These are phyloP conservation scores for Thecaphora thlaspeos DNA, from an alignment of 1,284 basidiomycete species.

Conservation along the genomic window DNA sequence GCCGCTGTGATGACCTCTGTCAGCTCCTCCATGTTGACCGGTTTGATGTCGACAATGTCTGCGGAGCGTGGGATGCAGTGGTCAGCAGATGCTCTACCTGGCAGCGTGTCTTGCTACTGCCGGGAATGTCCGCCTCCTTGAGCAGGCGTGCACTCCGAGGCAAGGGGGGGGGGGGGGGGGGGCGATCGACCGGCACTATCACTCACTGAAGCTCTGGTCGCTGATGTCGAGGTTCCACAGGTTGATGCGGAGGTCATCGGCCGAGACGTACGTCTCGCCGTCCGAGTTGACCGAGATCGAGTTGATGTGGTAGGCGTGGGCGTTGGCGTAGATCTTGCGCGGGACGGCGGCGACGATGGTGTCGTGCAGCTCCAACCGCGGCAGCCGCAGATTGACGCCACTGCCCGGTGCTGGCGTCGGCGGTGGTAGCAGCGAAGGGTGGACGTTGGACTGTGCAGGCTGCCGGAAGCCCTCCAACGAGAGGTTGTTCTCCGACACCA, in stretches of 20 bases:
- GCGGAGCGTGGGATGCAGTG: slow-evolving; percentile 4
- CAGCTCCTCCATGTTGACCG: slow-evolving; percentile 98
- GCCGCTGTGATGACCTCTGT: slow-evolving; percentile 99
- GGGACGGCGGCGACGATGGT: slow-evolving; percentile 98
- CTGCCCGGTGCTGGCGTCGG: slow-evolving; percentile 33
- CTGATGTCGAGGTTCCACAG: slow-evolving; percentile 98
- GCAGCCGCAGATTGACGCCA: slow-evolving; percentile 48
- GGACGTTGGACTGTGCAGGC: slow-evolving; percentile 28
- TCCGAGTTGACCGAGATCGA: slow-evolving; percentile 99
- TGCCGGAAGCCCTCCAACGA: slow-evolving; percentile 61
- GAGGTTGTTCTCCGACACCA: slow-evolving; percentile 95
- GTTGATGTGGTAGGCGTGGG: slow-evolving; percentile 99
- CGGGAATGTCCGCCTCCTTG: too few relatives aligned
- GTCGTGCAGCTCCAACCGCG: slow-evolving; percentile 80
- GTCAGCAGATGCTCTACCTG: too few relatives aligned
- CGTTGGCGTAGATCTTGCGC: slow-evolving; percentile 97
- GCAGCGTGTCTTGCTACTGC: too few relatives aligned
- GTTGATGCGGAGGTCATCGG: slow-evolving; percentile 94
- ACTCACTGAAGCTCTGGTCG: slow-evolving; percentile 97
- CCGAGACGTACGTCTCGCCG: slow-evolving; percentile 98
- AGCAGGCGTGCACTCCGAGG: too few relatives aligned
- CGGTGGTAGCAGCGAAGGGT: slow-evolving; percentile 41
- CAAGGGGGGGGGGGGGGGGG: neutral
- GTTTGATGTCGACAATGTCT: slow-evolving; percentile 99
- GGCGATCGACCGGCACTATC: too few relatives aligned